Conservation (phyloP, 1,284 basidiomycete genomes). For the Phaffia rhodozyma region DNA sequence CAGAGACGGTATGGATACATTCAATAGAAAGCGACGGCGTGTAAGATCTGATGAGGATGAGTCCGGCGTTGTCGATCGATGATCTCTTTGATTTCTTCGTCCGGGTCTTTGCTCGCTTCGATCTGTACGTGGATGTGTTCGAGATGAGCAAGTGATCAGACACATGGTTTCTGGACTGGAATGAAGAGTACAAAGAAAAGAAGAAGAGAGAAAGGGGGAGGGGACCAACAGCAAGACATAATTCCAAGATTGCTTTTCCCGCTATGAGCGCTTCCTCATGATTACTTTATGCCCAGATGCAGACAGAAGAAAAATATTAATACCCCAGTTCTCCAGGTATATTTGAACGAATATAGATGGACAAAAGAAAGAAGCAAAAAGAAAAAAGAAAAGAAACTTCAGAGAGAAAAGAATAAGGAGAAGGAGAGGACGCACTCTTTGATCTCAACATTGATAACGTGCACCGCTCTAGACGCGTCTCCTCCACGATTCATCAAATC, state of each 20-base stretch:
- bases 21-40: constrained; percentile 81
- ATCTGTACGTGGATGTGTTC: constrained; percentile 48
- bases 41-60: constrained; percentile 84
- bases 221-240: constrained; percentile 44
- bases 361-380: too few relatives aligned
- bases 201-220: not conserved
- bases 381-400: too few relatives aligned
- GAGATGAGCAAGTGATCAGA: not conserved
- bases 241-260: constrained; percentile 85
- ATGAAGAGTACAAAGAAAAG: not conserved
- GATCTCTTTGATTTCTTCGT: constrained; percentile 81
- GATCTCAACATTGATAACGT: constrained; percentile 97
- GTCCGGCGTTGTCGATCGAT: constrained; percentile 70
- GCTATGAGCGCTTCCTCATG: constrained; percentile 96
- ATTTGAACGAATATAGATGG: too few relatives aligned
- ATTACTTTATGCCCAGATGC: constrained; percentile 39
- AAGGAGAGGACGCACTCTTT: constrained; percentile 47
- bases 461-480: constrained; percentile 85
- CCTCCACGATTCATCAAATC: constrained; percentile 81
- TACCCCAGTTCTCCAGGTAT: too few relatives aligned
- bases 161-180: too few relatives aligned
- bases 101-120: constrained; percentile 70
- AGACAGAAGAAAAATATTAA: too few relatives aligned
- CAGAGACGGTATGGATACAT: not conserved
- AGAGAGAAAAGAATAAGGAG: too few relatives aligned